phyloP scores from a whole-genome alignment of 768 basidiomycete species.

The Mycena latifolia region DNA sequence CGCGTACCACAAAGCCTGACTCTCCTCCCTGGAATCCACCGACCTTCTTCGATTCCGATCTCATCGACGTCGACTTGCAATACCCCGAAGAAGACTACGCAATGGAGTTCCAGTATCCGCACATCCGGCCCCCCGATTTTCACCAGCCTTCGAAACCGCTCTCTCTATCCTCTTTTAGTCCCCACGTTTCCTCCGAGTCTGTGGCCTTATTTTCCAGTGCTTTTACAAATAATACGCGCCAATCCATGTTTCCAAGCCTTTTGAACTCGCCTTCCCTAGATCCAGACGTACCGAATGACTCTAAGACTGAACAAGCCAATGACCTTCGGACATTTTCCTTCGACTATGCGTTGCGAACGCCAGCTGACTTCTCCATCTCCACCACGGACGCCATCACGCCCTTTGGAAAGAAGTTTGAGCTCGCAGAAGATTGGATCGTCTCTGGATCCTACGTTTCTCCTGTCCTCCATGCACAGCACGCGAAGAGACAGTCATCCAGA shows the following conservation, averaged over 20 bases:
- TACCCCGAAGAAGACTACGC: constrained; percentile 2
- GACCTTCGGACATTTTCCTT: neutral
- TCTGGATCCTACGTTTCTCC: constrained; percentile 31
- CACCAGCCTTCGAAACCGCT: neutral
- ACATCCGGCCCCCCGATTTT: constrained; percentile 24
- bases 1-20: neutral
- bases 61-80: constrained; percentile 13
- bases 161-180: constrained; percentile 1
- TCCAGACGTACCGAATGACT: neutral
- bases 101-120: constrained; percentile 21
- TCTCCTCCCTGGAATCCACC: constrained; percentile 16
- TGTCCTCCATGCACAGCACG: neutral
- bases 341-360: constrained; percentile 13
- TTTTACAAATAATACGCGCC: neutral
- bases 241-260: neutral
- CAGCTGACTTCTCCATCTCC: constrained; percentile 10
- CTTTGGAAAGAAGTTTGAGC: constrained; percentile 22
- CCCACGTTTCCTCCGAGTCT: too few relatives aligned
- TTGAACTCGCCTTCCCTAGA: neutral
- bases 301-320: neutral
- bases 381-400: constrained; percentile 17
- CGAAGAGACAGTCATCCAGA: neutral
- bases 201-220: too few relatives aligned
- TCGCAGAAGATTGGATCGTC: constrained; percentile 27
- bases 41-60: constrained; percentile 2